Evolutionary conservation across 306 rosid species (phyloP), one percentile per base, ranked within the genome.

Genomic region (Cucurbita moschata): DNA sequence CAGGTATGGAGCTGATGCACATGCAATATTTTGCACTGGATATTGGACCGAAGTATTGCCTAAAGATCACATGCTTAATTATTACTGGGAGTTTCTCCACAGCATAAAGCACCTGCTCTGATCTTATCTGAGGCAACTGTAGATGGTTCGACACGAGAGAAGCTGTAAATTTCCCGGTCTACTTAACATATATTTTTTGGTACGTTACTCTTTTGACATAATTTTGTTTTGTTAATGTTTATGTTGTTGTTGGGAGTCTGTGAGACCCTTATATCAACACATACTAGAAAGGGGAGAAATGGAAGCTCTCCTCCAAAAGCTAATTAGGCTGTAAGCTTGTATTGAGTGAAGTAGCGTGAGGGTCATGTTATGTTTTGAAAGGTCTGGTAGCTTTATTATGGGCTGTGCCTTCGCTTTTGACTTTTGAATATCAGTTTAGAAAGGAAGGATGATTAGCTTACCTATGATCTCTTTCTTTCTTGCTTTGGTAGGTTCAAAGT

Each of bases 1-100:
- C 60, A 84, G 93, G 84, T 88, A 88, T 79, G 94, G 84, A 72
- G 94, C 88, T 6, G 91, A 87, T 85, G 86, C 88, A 44, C 83
- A 83, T 79, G 91, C 88, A 52, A 87, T 87, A 79, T 85, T 87
- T 68, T 78, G 86, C 63, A 87, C 86, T 0, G 88, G 91, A 70
- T 75, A 73, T 58, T 87, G 91, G 91, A 78, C 81, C 8, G 66
- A 42, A 14, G 84, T 85, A 46, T 66, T 12, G 52, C 91, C 88
- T 14, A 0, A 56, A 10, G 91, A 87, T 76, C 71, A 83, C 77
- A 81, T 44, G 83, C 78, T 85, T 43, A 85, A 81, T 60, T 30
- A 75, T 56, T 86, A 86, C 63, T 88, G 89, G 92, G 77, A 81
- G 5, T 85, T 80, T 50, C 89, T 88, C 55, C 72, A 44, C 54